Evolutionary conservation across 2,329 filamentous ascomycete species (phyloP).

Genomic region (Ceratocystis lukuohia): DNA sequence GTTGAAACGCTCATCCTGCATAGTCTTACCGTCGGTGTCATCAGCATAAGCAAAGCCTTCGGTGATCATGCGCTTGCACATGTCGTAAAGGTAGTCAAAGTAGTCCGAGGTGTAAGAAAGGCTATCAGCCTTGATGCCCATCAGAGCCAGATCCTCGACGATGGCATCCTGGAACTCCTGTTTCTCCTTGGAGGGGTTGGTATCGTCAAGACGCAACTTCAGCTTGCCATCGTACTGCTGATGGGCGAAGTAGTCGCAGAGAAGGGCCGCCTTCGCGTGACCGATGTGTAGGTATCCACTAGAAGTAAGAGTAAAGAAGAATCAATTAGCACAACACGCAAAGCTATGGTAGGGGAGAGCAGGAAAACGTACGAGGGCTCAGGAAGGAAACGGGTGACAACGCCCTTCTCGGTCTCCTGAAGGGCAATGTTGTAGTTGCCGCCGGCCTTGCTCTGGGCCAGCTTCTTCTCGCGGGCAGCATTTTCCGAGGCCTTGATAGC

Average conservation of each 20-base stretch:
- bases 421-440: constrained; percentile 83
- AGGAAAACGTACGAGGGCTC: constrained; percentile 61
- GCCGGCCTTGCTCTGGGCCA: constrained; percentile 58
- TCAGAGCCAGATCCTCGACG: constrained; percentile 74
- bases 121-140: constrained; percentile 81
- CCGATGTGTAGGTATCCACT: constrained; percentile 86
- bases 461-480: constrained; percentile 55
- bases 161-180: constrained; percentile 92
- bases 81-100: constrained; percentile 83
- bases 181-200: constrained; percentile 95
- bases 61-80: constrained; percentile 71
- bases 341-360: background rate
- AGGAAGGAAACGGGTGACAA: constrained; percentile 83
- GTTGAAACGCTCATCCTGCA: constrained; percentile 73
- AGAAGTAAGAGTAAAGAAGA: constrained; percentile 5
- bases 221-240: constrained; percentile 84
- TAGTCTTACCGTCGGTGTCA: constrained; percentile 79
- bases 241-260: constrained; percentile 95
- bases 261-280: constrained; percentile 82
- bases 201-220: constrained; percentile 89
- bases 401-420: constrained; percentile 71
- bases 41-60: constrained; percentile 86
- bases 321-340: background rate
- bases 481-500: constrained; percentile 58
- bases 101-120: constrained; percentile 90